Percentiles rank a stretch among this genome's conserved stretches.
Conservation (phyloP, 495 filamentous ascomycete genomes). For the Neurospora sp. region DNA sequence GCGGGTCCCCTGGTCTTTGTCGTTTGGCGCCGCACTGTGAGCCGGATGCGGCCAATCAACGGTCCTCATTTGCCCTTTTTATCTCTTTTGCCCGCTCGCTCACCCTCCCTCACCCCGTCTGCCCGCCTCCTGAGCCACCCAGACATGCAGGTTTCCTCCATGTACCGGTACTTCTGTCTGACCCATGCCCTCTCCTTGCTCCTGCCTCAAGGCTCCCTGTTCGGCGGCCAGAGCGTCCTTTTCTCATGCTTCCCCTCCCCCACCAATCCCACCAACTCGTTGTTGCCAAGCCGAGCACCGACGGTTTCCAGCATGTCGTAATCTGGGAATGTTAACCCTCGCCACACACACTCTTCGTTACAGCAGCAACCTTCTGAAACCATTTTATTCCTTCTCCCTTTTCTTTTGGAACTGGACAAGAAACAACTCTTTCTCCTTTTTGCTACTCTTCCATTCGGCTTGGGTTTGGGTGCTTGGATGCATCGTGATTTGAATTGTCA, state of each 20-base stretch:
- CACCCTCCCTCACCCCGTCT: slow-evolving; percentile 5
- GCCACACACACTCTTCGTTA: not conserved
- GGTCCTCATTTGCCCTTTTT: slow-evolving; percentile 8
- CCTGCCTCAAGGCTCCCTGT: not conserved
- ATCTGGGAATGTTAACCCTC: not conserved
- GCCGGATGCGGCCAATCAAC: slow-evolving; percentile 17
- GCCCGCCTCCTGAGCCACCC: slow-evolving; percentile 12
- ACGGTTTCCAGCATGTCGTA: not conserved
- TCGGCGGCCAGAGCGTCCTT: not conserved
- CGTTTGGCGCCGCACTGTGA: slow-evolving; percentile 16
- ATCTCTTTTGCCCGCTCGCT: slow-evolving; percentile 14
- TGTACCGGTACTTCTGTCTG: slow-evolving; percentile 22
- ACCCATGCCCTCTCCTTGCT: not conserved
- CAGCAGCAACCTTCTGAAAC: not conserved
- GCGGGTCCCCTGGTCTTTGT: slow-evolving; percentile 19
- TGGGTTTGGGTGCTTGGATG: not conserved
- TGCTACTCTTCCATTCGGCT: not conserved
- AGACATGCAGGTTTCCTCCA: slow-evolving; percentile 12
- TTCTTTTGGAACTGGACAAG: not conserved
- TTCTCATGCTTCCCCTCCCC: not conserved
- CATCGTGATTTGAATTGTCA: not conserved
- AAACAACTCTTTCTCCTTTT: not conserved
- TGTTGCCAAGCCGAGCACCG: not conserved
- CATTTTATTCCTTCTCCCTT: not conserved
- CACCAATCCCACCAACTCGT: not conserved